Base-by-base conservation (phyloP, 1,284 basidiomycete genomes). In the Phellopilus nigrolimitatus region DNA sequence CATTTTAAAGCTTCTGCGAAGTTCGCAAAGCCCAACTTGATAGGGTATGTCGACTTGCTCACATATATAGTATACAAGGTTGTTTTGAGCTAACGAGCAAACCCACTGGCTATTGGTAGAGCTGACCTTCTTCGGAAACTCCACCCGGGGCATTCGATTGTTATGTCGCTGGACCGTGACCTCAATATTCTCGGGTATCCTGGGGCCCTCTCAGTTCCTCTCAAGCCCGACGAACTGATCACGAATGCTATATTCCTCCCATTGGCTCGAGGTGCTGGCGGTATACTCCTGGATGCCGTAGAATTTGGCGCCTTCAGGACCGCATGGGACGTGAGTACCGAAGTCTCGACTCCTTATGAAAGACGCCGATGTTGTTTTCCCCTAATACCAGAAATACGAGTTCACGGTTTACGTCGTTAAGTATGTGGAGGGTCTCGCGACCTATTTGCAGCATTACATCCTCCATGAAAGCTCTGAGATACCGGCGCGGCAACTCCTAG, bases 401-500 rank as follows among this genome's bases (percentile, higher is more conserved):
- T 80, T 78, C 56, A 59, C 75, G 27, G 56, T 81, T 31, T 75
- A 78, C 56, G 64, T 73, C 24, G 58, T 72, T 25, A 68, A 62
- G 57, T 80, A 76, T 57, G 28, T 31, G 9, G 28, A 41, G 34
- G 22, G 13, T 17, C 22, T 40, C 19, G 27, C 17, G 25, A 4
- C 27, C 22, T 54, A 21, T 13, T 47, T 60, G 0, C 67, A 74
- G 47, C 68, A 71, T 43, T 82, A 74, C 59, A 65, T 88, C 42
- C 67, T 88, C 15, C 79, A 86, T 54, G 72, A 84, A 24, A 80
- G 83, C 9, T 70, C 77, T 0, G 74, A 83, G 48, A 72, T 74
- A 9, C 70, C 70, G 1, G 67, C 74, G 2, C 72, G 80, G n/a
- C 61, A 73, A 1, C 68, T 89, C 7, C 64, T 91, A 3, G 61